Conservation (phyloP, 371 early-diverging fungal species). For the Circinella minor region DNA sequence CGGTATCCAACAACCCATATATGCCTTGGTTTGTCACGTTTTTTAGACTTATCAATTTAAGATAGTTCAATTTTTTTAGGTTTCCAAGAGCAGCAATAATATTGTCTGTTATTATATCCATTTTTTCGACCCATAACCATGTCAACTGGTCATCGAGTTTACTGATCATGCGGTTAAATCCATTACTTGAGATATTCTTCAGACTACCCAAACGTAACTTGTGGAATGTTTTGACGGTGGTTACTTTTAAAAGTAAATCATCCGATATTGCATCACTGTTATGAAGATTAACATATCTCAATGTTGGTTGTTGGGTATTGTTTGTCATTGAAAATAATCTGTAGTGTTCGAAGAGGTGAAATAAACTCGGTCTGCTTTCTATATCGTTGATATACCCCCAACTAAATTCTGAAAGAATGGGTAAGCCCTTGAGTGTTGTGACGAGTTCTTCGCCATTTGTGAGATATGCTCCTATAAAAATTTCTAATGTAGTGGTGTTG, state of each 20-base stretch:
- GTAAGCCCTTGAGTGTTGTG: neutral
- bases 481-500: neutral
- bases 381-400: neutral
- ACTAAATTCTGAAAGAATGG: neutral
- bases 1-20: neutral
- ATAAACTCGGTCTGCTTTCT: neutral
- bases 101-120: neutral
- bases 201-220: neutral
- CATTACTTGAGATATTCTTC: neutral
- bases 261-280: neutral
- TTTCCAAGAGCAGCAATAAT: neutral
- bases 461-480: neutral
- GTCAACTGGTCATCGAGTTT: neutral
- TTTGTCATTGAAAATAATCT: too few species aligned
- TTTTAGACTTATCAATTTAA: neutral
- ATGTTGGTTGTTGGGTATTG: neutral
- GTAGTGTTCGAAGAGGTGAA: neutral
- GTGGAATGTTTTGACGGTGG: neutral
- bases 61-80: neutral
- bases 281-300: neutral
- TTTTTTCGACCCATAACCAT: neutral
- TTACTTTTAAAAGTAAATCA: neutral
- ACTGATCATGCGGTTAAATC: neutral
- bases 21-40: neutral
- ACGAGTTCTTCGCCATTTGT: neutral